A percentile compares a stretch with the other conserved stretches of the same genome.
These are phyloP conservation scores for Vachellia collinsii DNA, from an alignment of 306 rosid species.

Conservation along the genomic window DNA sequence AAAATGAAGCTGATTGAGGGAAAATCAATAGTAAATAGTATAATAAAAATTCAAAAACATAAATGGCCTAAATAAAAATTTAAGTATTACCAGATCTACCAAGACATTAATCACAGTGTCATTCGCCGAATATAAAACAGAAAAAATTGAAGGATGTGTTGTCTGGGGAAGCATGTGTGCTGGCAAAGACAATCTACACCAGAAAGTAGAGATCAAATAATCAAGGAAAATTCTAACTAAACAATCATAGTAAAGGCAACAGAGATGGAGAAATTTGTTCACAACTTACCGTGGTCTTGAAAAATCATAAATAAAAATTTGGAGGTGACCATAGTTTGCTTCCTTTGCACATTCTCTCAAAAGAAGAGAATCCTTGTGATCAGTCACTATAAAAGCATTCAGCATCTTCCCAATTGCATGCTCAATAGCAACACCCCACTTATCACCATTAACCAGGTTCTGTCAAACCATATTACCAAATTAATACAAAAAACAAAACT, in stretches of 20 bases:
- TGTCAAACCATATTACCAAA: constrained; percentile 41
- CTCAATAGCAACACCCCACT: constrained; percentile 85
- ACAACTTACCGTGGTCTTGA: constrained; percentile 68
- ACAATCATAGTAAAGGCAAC: background rate
- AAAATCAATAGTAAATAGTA: background rate
- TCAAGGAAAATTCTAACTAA: background rate
- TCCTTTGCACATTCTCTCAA: constrained; percentile 81
- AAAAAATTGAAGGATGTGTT: constrained; percentile 70
- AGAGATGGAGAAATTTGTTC: constrained; percentile 4
- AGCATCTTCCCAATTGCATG: constrained; percentile 83
- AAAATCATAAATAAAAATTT: constrained; percentile 86
- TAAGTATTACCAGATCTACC: constrained; percentile 69
- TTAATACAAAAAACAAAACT: background rate
- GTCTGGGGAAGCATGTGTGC: constrained; percentile 72
- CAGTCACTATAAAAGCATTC: constrained; percentile 86
- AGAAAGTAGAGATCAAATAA: constrained; percentile 35
- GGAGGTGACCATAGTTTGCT: constrained; percentile 61
- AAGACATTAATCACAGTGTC: constrained; percentile 78
- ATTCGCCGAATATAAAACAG: constrained; percentile 69
- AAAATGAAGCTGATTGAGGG: background rate
- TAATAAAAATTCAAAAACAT: background rate
- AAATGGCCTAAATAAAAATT: background rate
- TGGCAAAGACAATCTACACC: constrained; percentile 71
- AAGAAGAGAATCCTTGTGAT: constrained; percentile 81
- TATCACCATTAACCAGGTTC: constrained; percentile 71